Base-by-base conservation (phyloP, 306 rosid species). In the Dalbergia cochinchinensis region DNA sequence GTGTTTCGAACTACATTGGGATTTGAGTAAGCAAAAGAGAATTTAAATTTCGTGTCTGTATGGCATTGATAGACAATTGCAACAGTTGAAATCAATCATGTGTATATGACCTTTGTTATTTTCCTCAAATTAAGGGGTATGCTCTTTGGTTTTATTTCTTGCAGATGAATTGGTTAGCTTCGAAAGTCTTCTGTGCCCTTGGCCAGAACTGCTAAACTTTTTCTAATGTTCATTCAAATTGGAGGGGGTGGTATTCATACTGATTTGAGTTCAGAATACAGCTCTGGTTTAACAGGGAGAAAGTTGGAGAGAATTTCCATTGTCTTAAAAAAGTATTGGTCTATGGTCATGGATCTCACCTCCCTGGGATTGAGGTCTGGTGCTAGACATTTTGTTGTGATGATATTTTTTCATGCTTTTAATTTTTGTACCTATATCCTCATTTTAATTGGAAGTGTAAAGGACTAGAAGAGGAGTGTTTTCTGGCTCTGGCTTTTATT, bases 121-220 rank as follows among this genome's bases (percentile, higher is more conserved):
- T 51, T 50, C 77, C 50, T 76, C 69, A 60, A 62, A 47, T 68
- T 42, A 62, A 76, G 60, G 69, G 41, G 77, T 12, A 60, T 67
- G 16, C 53, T 50, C 22, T 77, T 66, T 66, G 81, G 78, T 69
- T 72, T 79, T 61, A 61, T 77, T 80, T 86, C 81, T 76, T 83
- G 87, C 89, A 86, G 89, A 83, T 80, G 76, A 83, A 45, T 16
- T 61, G 72, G 65, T 83, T 83, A 50, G 79, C 73, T 76, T 63
- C 83, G 74, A 82, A 55, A 8, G 4, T 72, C 77, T 80, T 80
- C 63, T 47, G 69, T 74, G 77, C 77, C 73, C 22, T 55, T 74
- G 73, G 74, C 77, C 60, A 47, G 73, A 61, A 50, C 42, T 59
- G 78, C 69, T 51, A 76, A 63, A 65, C 66, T 61, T 83, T 59